Conservation (phyloP, 495 filamentous ascomycete species). For the Hypoxylon lienhwacheense region DNA sequence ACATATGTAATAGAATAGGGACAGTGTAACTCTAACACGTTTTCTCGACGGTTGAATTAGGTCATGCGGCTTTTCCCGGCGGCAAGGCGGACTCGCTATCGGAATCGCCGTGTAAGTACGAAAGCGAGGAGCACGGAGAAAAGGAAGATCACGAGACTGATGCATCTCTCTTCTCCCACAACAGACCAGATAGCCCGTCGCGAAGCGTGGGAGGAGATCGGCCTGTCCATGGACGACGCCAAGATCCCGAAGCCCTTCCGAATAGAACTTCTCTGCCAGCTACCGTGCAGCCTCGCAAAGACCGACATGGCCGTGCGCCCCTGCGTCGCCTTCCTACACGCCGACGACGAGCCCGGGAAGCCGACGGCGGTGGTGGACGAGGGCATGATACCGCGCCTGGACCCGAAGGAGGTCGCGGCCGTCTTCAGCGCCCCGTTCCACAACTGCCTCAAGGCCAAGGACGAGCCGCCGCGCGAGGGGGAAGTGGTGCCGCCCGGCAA, state of each 20-base stretch:
- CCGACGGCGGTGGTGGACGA: constrained; percentile 61
- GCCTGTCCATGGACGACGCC: constrained; percentile 66
- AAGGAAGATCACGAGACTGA: constrained; percentile 43
- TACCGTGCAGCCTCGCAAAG: constrained; percentile 76
- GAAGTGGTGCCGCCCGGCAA: constrained; percentile 54
- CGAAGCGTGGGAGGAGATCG: constrained; percentile 90
- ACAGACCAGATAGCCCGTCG: constrained; percentile 77
- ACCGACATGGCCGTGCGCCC: constrained; percentile 82
- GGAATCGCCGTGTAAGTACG: constrained; percentile 51
- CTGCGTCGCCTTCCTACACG: constrained; percentile 79
- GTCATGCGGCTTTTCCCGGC: constrained; percentile 86
- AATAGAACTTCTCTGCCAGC: constrained; percentile 81
- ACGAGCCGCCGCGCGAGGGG: constrained; percentile 43
- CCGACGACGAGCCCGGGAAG: constrained; percentile 45
- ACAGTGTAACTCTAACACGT: constrained; percentile 8
- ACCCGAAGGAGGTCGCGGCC: constrained; percentile 85
- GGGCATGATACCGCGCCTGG: constrained; percentile 72
- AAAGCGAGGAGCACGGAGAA: neutral
- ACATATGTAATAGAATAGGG: constrained; percentile 39
- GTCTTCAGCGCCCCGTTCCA: constrained; percentile 84
- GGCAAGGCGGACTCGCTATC: constrained; percentile 59
- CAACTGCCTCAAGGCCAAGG: constrained; percentile 62
- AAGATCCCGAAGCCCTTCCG: constrained; percentile 69
- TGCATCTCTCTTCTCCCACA: constrained; percentile 53
- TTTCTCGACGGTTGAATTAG: constrained; percentile 39